Conservation (phyloP, 306 rosid species). For the Quercus agrifolia region DNA sequence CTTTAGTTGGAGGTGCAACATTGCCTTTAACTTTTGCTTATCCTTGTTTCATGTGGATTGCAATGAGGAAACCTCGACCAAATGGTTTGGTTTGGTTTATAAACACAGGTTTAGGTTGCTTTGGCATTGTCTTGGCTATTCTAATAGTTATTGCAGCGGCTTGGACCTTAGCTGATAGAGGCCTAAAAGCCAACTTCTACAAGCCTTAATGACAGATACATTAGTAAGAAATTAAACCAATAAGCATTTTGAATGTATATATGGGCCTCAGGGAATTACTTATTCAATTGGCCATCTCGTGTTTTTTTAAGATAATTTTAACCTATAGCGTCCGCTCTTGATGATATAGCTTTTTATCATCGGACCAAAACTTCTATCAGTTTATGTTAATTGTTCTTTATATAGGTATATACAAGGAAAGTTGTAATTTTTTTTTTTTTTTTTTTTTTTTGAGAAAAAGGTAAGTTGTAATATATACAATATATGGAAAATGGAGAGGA, state of each 20-base stretch:
- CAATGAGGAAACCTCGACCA: constrained; percentile 46
- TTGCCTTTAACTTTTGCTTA: constrained; percentile 63
- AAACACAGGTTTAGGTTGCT: constrained; percentile 46
- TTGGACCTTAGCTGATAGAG: constrained; percentile 34
- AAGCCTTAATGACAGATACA: constrained; percentile 29
- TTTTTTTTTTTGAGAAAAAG: too few species aligned
- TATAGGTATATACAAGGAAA: too few species aligned
- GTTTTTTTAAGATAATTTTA: too few species aligned
- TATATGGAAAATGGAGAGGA: too few species aligned
- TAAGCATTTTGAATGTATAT: neutral
- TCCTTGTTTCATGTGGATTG: constrained; percentile 78
- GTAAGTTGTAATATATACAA: too few species aligned
- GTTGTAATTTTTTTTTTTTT: too few species aligned
- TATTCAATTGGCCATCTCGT: too few species aligned
- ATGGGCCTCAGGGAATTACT: too few species aligned
- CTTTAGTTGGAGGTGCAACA: constrained; percentile 51
- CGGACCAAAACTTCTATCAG: too few species aligned
- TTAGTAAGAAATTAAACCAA: neutral
- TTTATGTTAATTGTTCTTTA: too few species aligned
- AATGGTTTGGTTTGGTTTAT: constrained; percentile 33
- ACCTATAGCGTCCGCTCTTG: too few species aligned
- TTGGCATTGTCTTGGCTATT: constrained; percentile 46
- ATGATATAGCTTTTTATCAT: too few species aligned
- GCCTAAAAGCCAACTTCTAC: constrained; percentile 60
- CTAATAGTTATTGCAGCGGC: constrained; percentile 45